A percentile compares a stretch with the other conserved stretches of the same genome.
phyloP scores from a whole-genome alignment of 306 rosid genomes.

The Trifolium pratense region DNA sequence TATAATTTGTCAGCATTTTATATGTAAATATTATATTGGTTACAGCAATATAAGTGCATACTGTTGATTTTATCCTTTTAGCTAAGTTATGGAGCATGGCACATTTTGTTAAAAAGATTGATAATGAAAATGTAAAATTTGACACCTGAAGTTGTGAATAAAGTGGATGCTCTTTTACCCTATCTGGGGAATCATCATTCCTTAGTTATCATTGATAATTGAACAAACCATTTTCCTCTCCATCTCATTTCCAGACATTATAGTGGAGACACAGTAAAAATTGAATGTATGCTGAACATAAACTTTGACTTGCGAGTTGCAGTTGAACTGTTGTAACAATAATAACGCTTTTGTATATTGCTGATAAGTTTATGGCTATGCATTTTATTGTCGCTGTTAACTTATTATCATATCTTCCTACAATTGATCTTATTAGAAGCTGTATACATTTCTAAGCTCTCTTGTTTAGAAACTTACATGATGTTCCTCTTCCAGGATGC shows the following conservation, averaged over 20 bases:
- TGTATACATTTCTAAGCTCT: conserved; percentile 33
- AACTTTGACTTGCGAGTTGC: background rate
- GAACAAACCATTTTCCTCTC: conserved; percentile 8
- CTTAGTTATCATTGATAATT: conserved; percentile 16
- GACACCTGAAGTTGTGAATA: conserved; percentile 16
- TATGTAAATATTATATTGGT: conserved; percentile 11
- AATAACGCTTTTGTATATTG: conserved; percentile 21
- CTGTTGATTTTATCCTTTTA: conserved; percentile 19
- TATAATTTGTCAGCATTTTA: conserved; percentile 19
- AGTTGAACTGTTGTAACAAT: conserved; percentile 24
- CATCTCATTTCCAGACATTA: conserved; percentile 16
- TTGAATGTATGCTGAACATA: conserved; percentile 34
- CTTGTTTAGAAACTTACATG: conserved; percentile 30
- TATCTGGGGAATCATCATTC: conserved; percentile 18
- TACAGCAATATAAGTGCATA: conserved; percentile 15
- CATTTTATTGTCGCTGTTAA: conserved; percentile 27
- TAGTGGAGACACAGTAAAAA: conserved; percentile 6
- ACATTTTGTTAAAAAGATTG: conserved; percentile 1
- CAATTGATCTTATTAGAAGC: conserved; percentile 8
- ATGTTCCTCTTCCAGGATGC: conserved; percentile 75
- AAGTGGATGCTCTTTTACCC: conserved; percentile 2
- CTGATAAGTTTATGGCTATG: conserved; percentile 12
- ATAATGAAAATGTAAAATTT: conserved; percentile 34
- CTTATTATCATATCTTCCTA: conserved; percentile 29
- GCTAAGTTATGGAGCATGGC: conserved; percentile 3